Evolutionary conservation across 2,329 filamentous ascomycete genomes (phyloP), one percentile per base, ranked within the genome.

Genomic region (Stagonosporopsis vannaccii): DNA sequence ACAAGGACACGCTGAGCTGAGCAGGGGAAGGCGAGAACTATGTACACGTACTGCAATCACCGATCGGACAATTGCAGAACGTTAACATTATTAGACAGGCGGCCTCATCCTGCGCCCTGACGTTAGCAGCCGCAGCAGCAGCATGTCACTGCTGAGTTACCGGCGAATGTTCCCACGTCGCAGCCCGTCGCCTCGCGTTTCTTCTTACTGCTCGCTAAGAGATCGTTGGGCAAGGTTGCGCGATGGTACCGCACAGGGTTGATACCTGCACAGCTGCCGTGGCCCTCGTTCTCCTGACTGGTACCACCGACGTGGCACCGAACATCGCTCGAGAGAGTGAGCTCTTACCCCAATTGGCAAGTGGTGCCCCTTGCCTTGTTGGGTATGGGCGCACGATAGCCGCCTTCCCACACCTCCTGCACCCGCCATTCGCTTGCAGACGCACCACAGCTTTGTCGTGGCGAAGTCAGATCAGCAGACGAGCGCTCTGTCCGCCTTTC

Each of bases 261-360:
- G 4, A 23, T 41, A 35, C 46, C 35, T 41, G 37, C 17, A 17
- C 46, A 39, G 32, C 51, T 30, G 28, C 23, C 26, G 33, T 20
- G 23, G 13, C 30, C 33, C 28, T 23, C 9, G 9, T 35, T 45
- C 32, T 55, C 39, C 40, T 50, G 46, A 46, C 20, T 56, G 23
- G 47, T 23, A 43, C 36, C 42, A 32, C 53, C 53, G 53, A 56
- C 23, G 47, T 56, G 12, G 42, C 32, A 51, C 53, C 53, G 51
- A 23, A n/a, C 17, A 20, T 40, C 22, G 28, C 35, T n/a, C 36
- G 22, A 28, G 20, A 33, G 19, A 13, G 13, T 7, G 22, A 12
- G 22, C 36, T 42, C 20, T 56, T 51, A 40, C 53, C 48, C 15
- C 35, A 20, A 2, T 19, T 26, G 42, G 53, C 53, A 56, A 56